Percentiles rank a stretch among this genome's conserved stretches.
Conservation (phyloP, 78 protist species). For the Creolimax fragrantissima region DNA sequence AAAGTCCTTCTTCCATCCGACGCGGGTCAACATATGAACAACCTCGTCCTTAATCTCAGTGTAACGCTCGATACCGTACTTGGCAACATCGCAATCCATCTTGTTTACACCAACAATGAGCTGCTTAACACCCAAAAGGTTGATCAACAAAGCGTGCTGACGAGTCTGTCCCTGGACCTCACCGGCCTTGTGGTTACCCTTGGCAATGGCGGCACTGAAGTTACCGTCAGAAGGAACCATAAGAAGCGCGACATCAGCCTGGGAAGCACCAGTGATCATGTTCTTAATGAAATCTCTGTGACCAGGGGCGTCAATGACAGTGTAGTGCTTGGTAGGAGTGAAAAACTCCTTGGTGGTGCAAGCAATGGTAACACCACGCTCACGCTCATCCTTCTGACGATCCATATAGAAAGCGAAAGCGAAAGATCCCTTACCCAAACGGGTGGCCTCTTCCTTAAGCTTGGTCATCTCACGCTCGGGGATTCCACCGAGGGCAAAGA, state of each 20-base stretch:
- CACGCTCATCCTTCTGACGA: conserved; percentile 63
- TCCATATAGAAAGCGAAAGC: conserved; percentile 97
- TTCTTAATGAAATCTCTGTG: conserved; percentile 99
- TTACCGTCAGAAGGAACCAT: conserved; percentile 86
- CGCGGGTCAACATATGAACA: conserved; percentile 63
- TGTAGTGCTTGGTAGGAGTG: conserved; percentile 87
- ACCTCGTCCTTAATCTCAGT: conserved; percentile 79
- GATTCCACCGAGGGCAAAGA: conserved; percentile 95
- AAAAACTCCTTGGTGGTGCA: conserved; percentile 95
- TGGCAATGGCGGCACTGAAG: conserved; percentile 94
- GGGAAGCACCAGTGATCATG: conserved; percentile 99
- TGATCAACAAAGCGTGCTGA: conserved; percentile 95
- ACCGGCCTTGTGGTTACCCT: conserved; percentile 32
- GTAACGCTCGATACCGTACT: conserved; percentile 73
- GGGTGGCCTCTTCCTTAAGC: conserved; percentile 90
- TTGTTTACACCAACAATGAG: conserved; percentile 91
- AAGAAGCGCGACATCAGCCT: conserved; percentile 90
- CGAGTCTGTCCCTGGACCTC: conserved; percentile 86
- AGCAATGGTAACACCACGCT: conserved; percentile 91
- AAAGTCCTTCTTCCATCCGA: conserved; percentile 67
- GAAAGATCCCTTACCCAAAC: conserved; percentile 95
- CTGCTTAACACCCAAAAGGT: conserved; percentile 93
- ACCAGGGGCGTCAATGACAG: conserved; percentile 99
- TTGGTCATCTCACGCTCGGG: conserved; percentile 72
- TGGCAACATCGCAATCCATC: conserved; percentile 80